These are phyloP conservation scores for Phlebiopsis flavidoalba DNA, from an alignment of 768 basidiomycete genomes.

Conservation along the genomic window DNA sequence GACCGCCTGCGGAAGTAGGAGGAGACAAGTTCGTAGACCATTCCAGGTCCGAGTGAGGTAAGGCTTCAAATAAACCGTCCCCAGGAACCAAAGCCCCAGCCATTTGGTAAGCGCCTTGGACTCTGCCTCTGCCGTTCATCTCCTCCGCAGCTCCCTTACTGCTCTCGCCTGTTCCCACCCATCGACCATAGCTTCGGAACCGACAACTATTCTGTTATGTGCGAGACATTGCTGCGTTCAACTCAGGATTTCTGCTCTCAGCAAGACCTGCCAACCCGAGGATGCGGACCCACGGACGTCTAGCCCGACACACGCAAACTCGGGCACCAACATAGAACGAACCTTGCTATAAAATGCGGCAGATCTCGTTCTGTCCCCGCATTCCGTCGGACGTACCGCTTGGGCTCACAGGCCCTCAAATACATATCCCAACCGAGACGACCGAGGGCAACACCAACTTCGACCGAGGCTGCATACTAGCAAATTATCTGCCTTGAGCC, in stretches of 20 bases:
- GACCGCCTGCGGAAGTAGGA: constrained; percentile 8
- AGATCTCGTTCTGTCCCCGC: not conserved
- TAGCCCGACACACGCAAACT: not conserved
- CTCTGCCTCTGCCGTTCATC: not conserved
- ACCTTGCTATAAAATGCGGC: not conserved
- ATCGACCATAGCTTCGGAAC: too few relatives aligned
- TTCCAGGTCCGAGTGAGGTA: not conserved
- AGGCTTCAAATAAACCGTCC: not conserved
- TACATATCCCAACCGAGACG: too few relatives aligned
- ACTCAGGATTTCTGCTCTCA: too few relatives aligned
- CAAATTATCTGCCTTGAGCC: too few relatives aligned
- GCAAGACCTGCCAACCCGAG: not conserved
- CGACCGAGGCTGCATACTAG: too few relatives aligned
- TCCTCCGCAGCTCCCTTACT: not conserved
- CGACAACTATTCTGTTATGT: too few relatives aligned
- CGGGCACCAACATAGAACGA: not conserved
- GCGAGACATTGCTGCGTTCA: too few relatives aligned
- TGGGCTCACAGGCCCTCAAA: too few relatives aligned
- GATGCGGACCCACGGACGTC: not conserved
- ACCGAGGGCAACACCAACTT: too few relatives aligned
- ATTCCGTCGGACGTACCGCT: too few relatives aligned
- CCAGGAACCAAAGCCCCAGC: not conserved
- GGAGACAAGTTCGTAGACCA: constrained; percentile 4
- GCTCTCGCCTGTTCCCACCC: not conserved
- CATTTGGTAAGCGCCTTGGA: not conserved